phyloP scores from a whole-genome alignment of 441 rosid species.

The Geranium incanum region DNA sequence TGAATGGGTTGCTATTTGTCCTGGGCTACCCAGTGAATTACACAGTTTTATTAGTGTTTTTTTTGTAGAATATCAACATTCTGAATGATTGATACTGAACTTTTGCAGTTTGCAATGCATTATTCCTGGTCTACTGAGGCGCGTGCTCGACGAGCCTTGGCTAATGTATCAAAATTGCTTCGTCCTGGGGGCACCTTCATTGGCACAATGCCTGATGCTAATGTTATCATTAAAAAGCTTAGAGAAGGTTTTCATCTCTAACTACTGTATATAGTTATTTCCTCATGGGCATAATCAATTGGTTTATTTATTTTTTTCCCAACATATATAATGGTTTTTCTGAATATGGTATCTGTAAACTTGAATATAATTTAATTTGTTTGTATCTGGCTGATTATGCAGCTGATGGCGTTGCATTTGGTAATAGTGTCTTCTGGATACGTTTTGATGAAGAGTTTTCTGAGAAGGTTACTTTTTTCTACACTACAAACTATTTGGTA shows the following conservation, averaged over 20 bases:
- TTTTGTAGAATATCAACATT: neutral
- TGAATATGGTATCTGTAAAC: too few relatives aligned
- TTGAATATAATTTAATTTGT: too few relatives aligned
- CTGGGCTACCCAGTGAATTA: too few relatives aligned
- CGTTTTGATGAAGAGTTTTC: constrained; percentile 72
- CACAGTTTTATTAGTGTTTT: neutral
- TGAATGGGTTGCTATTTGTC: too few relatives aligned
- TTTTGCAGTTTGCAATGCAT: constrained; percentile 80
- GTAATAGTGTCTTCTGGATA: constrained; percentile 84
- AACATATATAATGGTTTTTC: too few relatives aligned
- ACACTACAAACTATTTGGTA: neutral
- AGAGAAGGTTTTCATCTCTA: constrained; percentile 53
- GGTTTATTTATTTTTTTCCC: too few relatives aligned
- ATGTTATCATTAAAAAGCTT: constrained; percentile 76
- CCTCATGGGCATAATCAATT: neutral
- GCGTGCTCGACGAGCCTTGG: constrained; percentile 83
- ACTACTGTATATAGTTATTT: neutral
- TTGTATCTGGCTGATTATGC: constrained; percentile 17
- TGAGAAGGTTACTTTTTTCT: constrained; percentile 46
- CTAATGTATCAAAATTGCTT: constrained; percentile 86
- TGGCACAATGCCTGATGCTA: constrained; percentile 97
- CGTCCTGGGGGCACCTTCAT: constrained; percentile 89
- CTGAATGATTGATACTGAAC: constrained; percentile 4
- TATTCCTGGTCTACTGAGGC: constrained; percentile 95
- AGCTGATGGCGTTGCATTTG: constrained; percentile 68